phyloP scores from a whole-genome alignment of 768 basidiomycete species.

The Rhodocollybia butyracea region DNA sequence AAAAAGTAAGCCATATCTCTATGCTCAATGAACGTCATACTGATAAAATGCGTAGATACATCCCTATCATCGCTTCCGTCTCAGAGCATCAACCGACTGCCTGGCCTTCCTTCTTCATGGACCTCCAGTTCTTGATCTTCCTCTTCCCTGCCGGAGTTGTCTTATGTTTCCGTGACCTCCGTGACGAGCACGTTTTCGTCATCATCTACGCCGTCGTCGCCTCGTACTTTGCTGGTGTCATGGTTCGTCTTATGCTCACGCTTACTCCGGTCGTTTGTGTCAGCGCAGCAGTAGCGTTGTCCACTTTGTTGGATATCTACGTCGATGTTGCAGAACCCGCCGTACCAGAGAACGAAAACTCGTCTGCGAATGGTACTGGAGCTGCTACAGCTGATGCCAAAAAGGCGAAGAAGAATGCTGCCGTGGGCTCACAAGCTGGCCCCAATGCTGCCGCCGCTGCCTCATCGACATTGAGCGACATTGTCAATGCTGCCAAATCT shows the following conservation, averaged over 20 bases:
- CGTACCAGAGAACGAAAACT: slow-evolving; percentile 17
- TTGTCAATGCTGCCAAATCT: slow-evolving; percentile 37
- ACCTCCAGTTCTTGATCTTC: slow-evolving; percentile 96
- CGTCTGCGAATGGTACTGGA: slow-evolving; percentile 20
- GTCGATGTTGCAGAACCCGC: slow-evolving; percentile 78
- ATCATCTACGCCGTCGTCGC: slow-evolving; percentile 96
- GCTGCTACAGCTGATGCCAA: slow-evolving; percentile 29
- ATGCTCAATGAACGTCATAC: slow-evolving; percentile 7
- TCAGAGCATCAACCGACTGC: slow-evolving; percentile 99
- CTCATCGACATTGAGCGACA: slow-evolving; percentile 33
- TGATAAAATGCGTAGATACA: slow-evolving; percentile 51
- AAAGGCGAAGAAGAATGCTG: slow-evolving; percentile 64
- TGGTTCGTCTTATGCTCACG: slow-evolving; percentile 98
- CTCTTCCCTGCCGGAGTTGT: slow-evolving; percentile 96
- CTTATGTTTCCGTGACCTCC: slow-evolving; percentile 89
- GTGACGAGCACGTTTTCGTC: slow-evolving; percentile 97
- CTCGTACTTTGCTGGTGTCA: slow-evolving; percentile 98
- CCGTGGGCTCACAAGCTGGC: slow-evolving; percentile 21
- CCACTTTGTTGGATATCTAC: slow-evolving; percentile 84
- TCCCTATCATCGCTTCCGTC: slow-evolving; percentile 98
- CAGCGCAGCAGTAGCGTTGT: slow-evolving; percentile 85
- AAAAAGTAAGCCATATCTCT: slow-evolving; percentile 67
- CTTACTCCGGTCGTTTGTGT: slow-evolving; percentile 97
- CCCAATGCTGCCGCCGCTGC: slow-evolving; percentile 22
- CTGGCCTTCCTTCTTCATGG: slow-evolving; percentile 99